A percentile compares a stretch with the other conserved stretches of the same genome.
These are phyloP conservation scores for Fusarium dlaminii DNA, from an alignment of 2,329 filamentous ascomycete species.

Conservation along the genomic window DNA sequence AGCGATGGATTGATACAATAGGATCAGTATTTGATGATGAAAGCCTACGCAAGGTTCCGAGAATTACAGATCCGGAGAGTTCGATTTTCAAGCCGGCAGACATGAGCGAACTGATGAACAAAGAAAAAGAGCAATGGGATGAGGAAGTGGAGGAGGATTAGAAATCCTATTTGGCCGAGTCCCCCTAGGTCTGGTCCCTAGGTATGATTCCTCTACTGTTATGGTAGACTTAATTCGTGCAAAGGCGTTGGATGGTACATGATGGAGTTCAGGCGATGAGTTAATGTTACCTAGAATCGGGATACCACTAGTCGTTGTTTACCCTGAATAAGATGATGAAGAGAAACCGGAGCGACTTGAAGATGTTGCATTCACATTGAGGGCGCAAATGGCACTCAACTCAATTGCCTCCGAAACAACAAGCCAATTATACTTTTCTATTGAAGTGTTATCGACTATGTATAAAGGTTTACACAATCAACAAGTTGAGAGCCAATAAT, in stretches of 20 bases:
- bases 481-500: slow-evolving; percentile 11
- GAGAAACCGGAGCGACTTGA: neutral
- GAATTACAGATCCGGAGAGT: slow-evolving; percentile 68
- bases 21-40: slow-evolving; percentile 90
- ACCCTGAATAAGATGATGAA: neutral
- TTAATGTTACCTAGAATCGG: slow-evolving; percentile 7
- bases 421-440: neutral
- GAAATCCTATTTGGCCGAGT: slow-evolving; percentile 21
- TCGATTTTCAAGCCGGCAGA: slow-evolving; percentile 77
- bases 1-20: slow-evolving; percentile 90
- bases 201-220: neutral
- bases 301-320: slow-evolving; percentile 19
- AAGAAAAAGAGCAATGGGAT: slow-evolving; percentile 83
- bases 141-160: slow-evolving; percentile 78
- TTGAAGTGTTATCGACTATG: slow-evolving; percentile 9
- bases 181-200: neutral
- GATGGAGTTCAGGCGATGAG: slow-evolving; percentile 14
- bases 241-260: slow-evolving; percentile 28
- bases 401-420: neutral
- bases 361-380: neutral
- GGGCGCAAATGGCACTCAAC: neutral
- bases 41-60: slow-evolving; percentile 76
- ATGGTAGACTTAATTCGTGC: slow-evolving; percentile 2
- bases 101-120: slow-evolving; percentile 79
- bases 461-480: slow-evolving; percentile 11